Base-by-base conservation (phyloP, 495 filamentous ascomycete species). In the Ascobolus immersus region DNA sequence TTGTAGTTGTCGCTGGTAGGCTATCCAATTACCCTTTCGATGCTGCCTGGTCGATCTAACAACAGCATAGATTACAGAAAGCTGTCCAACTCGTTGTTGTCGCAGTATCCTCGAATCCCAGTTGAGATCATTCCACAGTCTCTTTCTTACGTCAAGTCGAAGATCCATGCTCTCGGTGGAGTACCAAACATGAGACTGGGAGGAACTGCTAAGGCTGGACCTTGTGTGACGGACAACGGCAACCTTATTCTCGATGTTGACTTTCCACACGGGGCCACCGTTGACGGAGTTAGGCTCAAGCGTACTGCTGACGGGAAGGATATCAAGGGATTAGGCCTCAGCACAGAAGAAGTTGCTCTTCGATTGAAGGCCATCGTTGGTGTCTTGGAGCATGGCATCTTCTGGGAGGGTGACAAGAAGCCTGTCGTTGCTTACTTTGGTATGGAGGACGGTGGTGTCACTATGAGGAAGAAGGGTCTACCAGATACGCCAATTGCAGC, bases 341-440 rank as follows among this genome's bases (percentile, higher is more conserved):
- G 43, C 7, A 43, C 36, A 30, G 65, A 73, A 27, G 58, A 57
- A 8, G 22, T 25, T n/a, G 67, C 77, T 7, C 53, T 52, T 28
- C 53, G 62, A 39, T 71, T 96, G 46, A 89, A 82, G 52, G 54
- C 61, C 37, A 77, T 94, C 37, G 69, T 71, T 3, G 86, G 86
- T 28, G 81, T 96, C 8, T 55, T 91, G 32, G 82, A 92, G 46
- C 80, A 91, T 24, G 86, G 86, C 20, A 62, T 94, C 21, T 96
- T 96, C 60, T 65, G 64, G 28, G 55, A 58, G 28, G 75, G 79
- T 21, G 86, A 80, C 2, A 78, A 91, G 57, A 84, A 79, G 52
- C 86, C 86, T 2, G 65, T 91, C 15, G 77, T 79, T 25, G 82
- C 78, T 20, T 96, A 93, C 55, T 94, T 94, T 52, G 86, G 86